Evolutionary conservation across 805 yeast species (phyloP).

Genomic region (Myxozyma mucilagina): DNA sequence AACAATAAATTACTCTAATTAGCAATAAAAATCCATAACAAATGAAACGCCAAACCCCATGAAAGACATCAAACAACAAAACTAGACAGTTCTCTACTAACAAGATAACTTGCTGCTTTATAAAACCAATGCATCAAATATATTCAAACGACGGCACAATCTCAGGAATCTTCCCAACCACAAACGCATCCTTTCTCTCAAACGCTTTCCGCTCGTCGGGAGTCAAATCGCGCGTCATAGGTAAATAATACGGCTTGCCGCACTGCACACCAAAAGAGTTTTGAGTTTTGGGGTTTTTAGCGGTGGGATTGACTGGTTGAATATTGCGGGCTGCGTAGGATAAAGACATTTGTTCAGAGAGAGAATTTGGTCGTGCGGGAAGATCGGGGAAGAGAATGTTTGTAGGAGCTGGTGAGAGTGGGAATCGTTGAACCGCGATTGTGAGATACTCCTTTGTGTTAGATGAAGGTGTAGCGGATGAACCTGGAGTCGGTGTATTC

Average conservation of each 20-base stretch:
- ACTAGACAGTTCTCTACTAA: no score
- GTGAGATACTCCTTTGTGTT: conserved; percentile 5
- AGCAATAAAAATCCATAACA: no score
- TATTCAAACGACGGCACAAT: conserved; percentile 62
- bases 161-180: conserved; percentile 69
- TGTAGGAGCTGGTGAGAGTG: neutral
- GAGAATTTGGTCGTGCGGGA: conserved; percentile 19
- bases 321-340: neutral
- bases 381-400: conserved; percentile 9
- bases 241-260: conserved; percentile 13
- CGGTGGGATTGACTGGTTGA: neutral
- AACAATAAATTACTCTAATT: no score
- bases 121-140: neutral
- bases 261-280: conserved; percentile 1
- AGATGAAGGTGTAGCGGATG: neutral
- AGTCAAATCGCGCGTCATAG: conserved; percentile 16
- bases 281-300: conserved; percentile 7
- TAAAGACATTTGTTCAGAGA: conserved; percentile 14
- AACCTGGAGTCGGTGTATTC: neutral
- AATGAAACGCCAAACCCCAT: no score
- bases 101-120: no score
- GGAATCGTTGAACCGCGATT: conserved; percentile 14
- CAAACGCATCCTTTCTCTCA: conserved; percentile 45
- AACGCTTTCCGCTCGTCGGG: conserved; percentile 22
- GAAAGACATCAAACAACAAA: no score